Evolutionary conservation across 1,284 basidiomycete species (phyloP), one percentile per base, ranked within the genome.

Genomic region (Pterula multifida): DNA sequence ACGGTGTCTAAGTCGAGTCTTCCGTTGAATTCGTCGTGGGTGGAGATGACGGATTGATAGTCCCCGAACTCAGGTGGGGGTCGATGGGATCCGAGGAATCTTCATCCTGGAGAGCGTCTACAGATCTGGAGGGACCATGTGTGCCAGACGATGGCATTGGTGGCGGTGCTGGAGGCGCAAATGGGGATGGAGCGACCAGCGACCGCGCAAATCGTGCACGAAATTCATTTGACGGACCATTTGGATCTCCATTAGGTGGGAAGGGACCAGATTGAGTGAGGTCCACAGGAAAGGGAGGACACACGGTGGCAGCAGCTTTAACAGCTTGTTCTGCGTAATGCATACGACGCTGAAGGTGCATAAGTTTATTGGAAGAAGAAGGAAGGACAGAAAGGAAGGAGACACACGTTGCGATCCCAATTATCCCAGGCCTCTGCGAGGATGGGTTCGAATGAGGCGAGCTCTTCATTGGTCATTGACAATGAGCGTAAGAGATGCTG

Each of bases 381-480:
- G 25, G 32, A 36, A 32, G 28, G 28, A 32, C 28, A 15, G 21
- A 9, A 42, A 50, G 26, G 35, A 36, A 28, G 15, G n/a, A 46
- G n/a, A 60, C 74, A 52, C 56, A 86, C 84, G 65, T 82, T 78
- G 54, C 78, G 76, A 60, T 88, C 81, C 85, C 85, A 89, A 47
- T 81, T 79, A 54, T 89, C 85, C 74, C 83, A 89, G 21, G 85
- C 85, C 48, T 82, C 79, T 2, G 85, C 85, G 52, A 89, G 82
- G 54, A 86, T 71, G 22, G 83, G 81, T 58, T 89, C 83, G 47
- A 89, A 65, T 6, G 80, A 78, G 2, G 78, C 76, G n/a, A 89
- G 72, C 57, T 89, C 85, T 51, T 86, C 83, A 62, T 77, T 79
- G 22, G 81, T 78, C 76, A 89, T 81, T 54, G 75, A 72, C 36